Base-by-base conservation (phyloP, 306 rosid species). In the Quillaja saponaria region DNA sequence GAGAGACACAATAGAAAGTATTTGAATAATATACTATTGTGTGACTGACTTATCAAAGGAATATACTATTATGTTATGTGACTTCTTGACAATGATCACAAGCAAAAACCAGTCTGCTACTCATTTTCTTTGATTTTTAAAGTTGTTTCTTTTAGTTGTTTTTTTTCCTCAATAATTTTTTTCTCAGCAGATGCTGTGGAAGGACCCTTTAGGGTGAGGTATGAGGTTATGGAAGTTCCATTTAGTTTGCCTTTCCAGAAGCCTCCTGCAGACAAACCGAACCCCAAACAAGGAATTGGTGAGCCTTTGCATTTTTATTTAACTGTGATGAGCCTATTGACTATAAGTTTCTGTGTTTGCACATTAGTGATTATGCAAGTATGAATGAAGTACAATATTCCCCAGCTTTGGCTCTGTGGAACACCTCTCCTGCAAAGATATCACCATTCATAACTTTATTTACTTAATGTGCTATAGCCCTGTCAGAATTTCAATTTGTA, bases 231-330 rank as follows among this genome's bases (percentile, higher is more conserved):
- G 49, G 95, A 89, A 72, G 88, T 80, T 35, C 99, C 99, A 34
- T 46, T 92, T 64, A 84, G 63, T 76, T 70, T 92, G 69, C 95
- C 98, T 53, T 88, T 75, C 72, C 98, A 88, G 79, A 92, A 92
- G 78, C 98, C 98, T 80, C 95, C 74, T 65, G 77, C 82, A 12
- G 96, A 92, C 72, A 92, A 92, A 78, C 98, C 96, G 51, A 92
- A 92, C 64, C 99, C 99, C 41, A 89, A 89, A 75, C 99, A 86
- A 86, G 99, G 99, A 82, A 87, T 89, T 60, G 99, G 99, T 92
- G 78, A 73, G 87, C 40, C 42, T 49, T 50, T 68, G 56, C 65
- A 49, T 67, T 56, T 38, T 46, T 74, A 65, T 67, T 15, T 0
- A 15, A 45, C 38, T n/a, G n/a, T n/a, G n/a, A n/a, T n/a, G n/a